Percentiles rank a stretch among this genome's conserved stretches.
Evolutionary conservation across 2,329 filamentous ascomycete genomes (phyloP).

Genomic region (Penicillium janthinellum): DNA sequence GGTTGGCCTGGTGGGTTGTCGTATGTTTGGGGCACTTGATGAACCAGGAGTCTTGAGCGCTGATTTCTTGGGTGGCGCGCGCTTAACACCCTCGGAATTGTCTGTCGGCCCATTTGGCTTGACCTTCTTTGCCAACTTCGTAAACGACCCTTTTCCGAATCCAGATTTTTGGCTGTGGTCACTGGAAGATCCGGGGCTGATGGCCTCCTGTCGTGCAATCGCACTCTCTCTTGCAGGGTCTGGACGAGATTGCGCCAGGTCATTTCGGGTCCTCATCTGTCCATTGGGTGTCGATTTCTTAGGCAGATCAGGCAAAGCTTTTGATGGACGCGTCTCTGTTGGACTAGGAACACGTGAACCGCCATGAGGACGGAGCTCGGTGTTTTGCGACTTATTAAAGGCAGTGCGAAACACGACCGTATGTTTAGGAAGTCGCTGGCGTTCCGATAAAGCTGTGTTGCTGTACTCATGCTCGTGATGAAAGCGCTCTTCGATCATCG

Average conservation of each 20-base stretch:
- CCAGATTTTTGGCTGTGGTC: conserved; percentile 26
- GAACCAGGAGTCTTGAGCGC: conserved; percentile 18
- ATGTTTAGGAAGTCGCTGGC: conserved; percentile 43
- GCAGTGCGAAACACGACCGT: conserved; percentile 50
- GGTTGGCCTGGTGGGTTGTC: conserved; percentile 17
- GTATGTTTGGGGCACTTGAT: conserved; percentile 2
- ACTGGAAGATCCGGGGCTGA: conserved; percentile 19
- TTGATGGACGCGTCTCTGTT: conserved; percentile 4
- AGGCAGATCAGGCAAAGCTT: not conserved
- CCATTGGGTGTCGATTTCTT: not conserved
- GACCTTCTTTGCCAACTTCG: conserved; percentile 40
- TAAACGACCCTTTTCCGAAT: conserved; percentile 32
- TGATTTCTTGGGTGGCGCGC: conserved; percentile 17
- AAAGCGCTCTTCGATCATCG: conserved; percentile 49
- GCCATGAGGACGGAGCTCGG: conserved; percentile 35
- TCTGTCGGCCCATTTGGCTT: conserved; percentile 28
- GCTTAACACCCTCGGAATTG: conserved; percentile 28
- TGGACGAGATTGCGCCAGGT: conserved; percentile 1
- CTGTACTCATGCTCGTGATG: conserved; percentile 50
- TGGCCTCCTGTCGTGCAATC: conserved; percentile 8
- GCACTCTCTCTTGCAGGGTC: conserved; percentile 4
- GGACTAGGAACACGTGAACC: not conserved
- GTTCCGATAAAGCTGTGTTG: conserved; percentile 46
- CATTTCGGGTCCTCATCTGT: not conserved
- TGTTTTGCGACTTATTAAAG: conserved; percentile 44